Percentiles rank a stretch among this genome's conserved stretches.
Evolutionary conservation across 768 basidiomycete species (phyloP).

Genomic region (Coprinopsis marcescibilis): DNA sequence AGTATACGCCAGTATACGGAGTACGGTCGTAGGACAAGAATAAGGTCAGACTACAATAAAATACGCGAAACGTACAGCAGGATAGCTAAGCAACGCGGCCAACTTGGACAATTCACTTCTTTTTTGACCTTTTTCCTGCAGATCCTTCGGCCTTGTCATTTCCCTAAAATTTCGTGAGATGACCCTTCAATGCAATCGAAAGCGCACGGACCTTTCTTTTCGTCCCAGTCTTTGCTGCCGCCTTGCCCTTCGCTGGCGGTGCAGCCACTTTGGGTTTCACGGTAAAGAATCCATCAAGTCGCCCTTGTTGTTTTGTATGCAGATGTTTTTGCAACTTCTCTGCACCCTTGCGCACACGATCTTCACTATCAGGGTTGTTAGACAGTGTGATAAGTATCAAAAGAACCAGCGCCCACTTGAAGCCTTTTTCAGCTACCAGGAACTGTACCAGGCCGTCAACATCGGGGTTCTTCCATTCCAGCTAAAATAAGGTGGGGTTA

Average conservation of each 20-base stretch:
- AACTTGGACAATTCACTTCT: slow-evolving; percentile 23
- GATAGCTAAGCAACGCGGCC: not conserved
- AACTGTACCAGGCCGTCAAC: slow-evolving; percentile 92
- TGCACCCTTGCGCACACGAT: slow-evolving; percentile 91
- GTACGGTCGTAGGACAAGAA: too few relatives aligned
- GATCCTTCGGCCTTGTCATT: slow-evolving; percentile 34
- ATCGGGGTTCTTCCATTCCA: slow-evolving; percentile 94
- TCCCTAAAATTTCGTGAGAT: slow-evolving; percentile 22
- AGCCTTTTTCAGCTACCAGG: slow-evolving; percentile 91
- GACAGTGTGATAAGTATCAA: slow-evolving; percentile 4
- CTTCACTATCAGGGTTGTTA: slow-evolving; percentile 60
- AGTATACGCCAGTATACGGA: too few relatives aligned
- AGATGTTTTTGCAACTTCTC: slow-evolving; percentile 88
- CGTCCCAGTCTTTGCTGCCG: slow-evolving; percentile 29
- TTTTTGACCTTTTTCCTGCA: slow-evolving; percentile 38
- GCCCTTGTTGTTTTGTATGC: slow-evolving; percentile 90
- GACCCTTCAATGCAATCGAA: too few relatives aligned
- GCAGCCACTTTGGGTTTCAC: slow-evolving; percentile 50
- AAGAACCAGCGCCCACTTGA: slow-evolving; percentile 74
- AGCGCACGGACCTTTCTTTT: slow-evolving; percentile 48
- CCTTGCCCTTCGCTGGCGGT: slow-evolving; percentile 20
- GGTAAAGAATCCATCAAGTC: slow-evolving; percentile 93
- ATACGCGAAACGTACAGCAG: not conserved
- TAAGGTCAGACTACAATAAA: not conserved
- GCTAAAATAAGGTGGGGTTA: slow-evolving; percentile 34